Base-by-base conservation (phyloP, 768 basidiomycete genomes). In the Cystobasidium onofrii region DNA sequence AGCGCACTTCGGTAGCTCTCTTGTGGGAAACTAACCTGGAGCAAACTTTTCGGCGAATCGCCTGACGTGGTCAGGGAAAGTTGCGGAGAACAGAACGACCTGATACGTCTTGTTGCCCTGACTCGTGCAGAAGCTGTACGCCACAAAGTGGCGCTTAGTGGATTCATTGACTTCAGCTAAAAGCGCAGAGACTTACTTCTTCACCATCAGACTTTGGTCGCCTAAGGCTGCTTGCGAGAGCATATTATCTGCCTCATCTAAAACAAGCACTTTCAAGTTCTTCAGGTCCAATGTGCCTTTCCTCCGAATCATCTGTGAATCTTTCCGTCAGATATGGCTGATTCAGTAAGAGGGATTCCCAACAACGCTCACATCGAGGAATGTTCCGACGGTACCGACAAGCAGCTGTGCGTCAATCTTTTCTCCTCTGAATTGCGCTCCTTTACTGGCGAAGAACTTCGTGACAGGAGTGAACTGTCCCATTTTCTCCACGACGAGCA, bases 201-300 rank as follows among this genome's bases (percentile, higher is more conserved):
- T 97, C 57, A 97, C 91, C 65, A 88, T 85, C 57, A 95, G 82
- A 0, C 91, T 94, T 82, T 98, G 94, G 76, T 98, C 95, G 13
- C 93, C 92, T 64, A 98, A 83, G 23, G 81, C 80, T 23, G 91
- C 90, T 80, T 93, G 91, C 79, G 92, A 93, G 77, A 99, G 84
- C 95, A 98, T 98, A 82, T 97, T 96, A 82, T 99, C 96, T 44
- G 96, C 96, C 82, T 99, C 96, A 79, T 99, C 96, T 9, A 98
- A 84, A 1, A 98, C 95, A 72, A 98, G 92, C 1, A 95, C 90
- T 79, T 91, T 91, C 81, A 99, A 86, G 34, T 88, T 84, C 61
- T 85, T 86, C 18, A 88, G 83, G 79, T 98, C 91, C 73, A 98
- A 79, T 13, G 76, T 75, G 0, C 77, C 57, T 23, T 70, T 69